Conservation (phyloP, 257 asterid species). For the Salvia miltiorrhiza region DNA sequence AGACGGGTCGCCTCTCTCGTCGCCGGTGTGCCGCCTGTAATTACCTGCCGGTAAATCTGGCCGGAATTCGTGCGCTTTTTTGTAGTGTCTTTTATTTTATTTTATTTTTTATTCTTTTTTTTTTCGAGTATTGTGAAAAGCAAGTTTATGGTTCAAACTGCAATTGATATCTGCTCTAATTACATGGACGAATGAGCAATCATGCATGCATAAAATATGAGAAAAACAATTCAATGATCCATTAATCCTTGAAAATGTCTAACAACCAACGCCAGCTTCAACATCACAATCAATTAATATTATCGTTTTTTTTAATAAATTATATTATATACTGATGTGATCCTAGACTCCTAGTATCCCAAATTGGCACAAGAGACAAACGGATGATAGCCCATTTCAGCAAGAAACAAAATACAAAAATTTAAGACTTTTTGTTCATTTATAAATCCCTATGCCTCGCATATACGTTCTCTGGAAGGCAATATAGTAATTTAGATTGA, state of each 20-base stretch:
- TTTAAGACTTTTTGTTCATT: not conserved
- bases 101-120: too few relatives aligned
- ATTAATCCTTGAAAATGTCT: not conserved
- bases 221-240: not conserved
- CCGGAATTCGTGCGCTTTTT: too few relatives aligned
- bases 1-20: too few relatives aligned
- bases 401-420: not conserved
- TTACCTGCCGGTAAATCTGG: too few relatives aligned
- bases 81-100: too few relatives aligned
- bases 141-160: too few relatives aligned
- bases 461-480: not conserved
- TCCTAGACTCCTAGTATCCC: not conserved
- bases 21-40: too few relatives aligned
- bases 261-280: not conserved
- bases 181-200: not conserved
- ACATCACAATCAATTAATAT: not conserved
- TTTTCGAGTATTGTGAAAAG: too few relatives aligned
- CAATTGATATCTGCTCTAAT: not conserved
- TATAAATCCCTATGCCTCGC: not conserved
- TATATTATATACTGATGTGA: not conserved
- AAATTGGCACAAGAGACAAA: not conserved
- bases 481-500: not conserved
- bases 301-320: not conserved
- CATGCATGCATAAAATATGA: not conserved
- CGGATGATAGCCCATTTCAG: not conserved